Conservation (phyloP, 371 early-diverging fungal genomes). For the Mortierella sp. region DNA sequence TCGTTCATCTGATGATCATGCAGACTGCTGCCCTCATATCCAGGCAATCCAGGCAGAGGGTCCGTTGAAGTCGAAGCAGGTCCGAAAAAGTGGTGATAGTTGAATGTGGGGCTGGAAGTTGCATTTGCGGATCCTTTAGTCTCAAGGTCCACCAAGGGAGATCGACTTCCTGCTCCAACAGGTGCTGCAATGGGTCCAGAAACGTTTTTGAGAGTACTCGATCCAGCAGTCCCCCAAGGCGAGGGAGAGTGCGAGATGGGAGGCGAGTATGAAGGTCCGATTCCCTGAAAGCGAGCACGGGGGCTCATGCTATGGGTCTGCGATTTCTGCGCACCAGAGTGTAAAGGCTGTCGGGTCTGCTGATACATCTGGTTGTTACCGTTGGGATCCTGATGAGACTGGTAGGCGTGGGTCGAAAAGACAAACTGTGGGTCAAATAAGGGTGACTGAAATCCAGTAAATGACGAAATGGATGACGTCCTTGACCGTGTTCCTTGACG, state of each 20-base stretch:
- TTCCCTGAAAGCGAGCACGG: constrained; percentile 32
- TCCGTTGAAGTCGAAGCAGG: background rate
- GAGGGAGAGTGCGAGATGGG: constrained; percentile 16
- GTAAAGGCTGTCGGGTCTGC: constrained; percentile 15
- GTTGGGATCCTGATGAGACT: constrained; percentile 20
- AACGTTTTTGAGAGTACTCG: constrained; percentile 10
- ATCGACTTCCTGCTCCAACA: constrained; percentile 13
- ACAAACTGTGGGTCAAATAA: constrained; percentile 33
- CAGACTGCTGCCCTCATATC: background rate
- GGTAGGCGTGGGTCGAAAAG: constrained; percentile 23
- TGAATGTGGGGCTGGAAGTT: constrained; percentile 14
- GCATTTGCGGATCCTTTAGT: constrained; percentile 13
- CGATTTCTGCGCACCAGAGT: background rate
- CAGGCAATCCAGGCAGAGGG: background rate
- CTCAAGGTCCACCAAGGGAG: constrained; percentile 27
- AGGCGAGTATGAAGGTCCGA: constrained; percentile 23
- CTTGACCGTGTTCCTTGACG: constrained; percentile 33
- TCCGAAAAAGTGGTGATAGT: constrained; percentile 43
- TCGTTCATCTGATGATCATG: constrained; percentile 41
- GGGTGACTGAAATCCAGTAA: constrained; percentile 40
- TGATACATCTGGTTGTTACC: constrained; percentile 3
- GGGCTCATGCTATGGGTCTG: constrained; percentile 31
- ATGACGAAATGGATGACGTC: constrained; percentile 41
- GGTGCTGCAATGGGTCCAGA: constrained; percentile 18
- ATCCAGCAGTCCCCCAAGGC: constrained; percentile 27